Evolutionary conservation across 2,329 filamentous ascomycete genomes (phyloP).

Genomic region (Macrophomina phaseolina): DNA sequence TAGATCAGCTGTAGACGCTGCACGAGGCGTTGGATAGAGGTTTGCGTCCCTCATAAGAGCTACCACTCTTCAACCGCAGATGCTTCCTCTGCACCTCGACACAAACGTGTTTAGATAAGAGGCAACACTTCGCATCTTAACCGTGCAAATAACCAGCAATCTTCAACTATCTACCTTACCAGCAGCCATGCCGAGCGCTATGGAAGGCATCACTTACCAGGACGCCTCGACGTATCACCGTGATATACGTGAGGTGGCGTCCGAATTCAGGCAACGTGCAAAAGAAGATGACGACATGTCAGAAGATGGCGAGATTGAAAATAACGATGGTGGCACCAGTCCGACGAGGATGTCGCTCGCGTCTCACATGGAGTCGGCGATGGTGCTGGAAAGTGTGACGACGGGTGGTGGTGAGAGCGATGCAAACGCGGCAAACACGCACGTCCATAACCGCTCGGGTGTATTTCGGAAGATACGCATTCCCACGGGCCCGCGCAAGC

Average conservation of each 20-base stretch:
- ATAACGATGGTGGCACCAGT: not conserved
- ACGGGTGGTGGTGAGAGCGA: not conserved
- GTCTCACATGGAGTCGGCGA: slow-evolving; percentile 20
- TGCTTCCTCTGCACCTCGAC: not conserved
- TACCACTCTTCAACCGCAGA: not conserved
- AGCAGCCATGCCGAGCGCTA: slow-evolving; percentile 4
- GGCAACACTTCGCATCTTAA: not conserved
- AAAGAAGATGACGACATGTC: not conserved
- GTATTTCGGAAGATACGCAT: slow-evolving; percentile 14
- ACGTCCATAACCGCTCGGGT: not conserved
- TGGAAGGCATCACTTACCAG: slow-evolving; percentile 26
- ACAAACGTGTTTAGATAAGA: not conserved
- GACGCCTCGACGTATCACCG: slow-evolving; percentile 25
- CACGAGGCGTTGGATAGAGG: not conserved
- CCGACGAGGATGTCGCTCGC: slow-evolving; percentile 12
- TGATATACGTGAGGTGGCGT: slow-evolving; percentile 20
- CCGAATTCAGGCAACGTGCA: not conserved
- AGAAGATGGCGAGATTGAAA: not conserved
- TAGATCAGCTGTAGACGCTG: not conserved
- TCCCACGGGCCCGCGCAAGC: slow-evolving; percentile 24
- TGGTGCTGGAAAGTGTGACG: slow-evolving; percentile 15
- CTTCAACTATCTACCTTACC: not conserved
- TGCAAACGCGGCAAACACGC: slow-evolving; percentile 16
- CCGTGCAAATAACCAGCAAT: not conserved
- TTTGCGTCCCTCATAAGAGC: not conserved